phyloP scores from a whole-genome alignment of 495 filamentous ascomycete species.

The Xeromyces bisporus region DNA sequence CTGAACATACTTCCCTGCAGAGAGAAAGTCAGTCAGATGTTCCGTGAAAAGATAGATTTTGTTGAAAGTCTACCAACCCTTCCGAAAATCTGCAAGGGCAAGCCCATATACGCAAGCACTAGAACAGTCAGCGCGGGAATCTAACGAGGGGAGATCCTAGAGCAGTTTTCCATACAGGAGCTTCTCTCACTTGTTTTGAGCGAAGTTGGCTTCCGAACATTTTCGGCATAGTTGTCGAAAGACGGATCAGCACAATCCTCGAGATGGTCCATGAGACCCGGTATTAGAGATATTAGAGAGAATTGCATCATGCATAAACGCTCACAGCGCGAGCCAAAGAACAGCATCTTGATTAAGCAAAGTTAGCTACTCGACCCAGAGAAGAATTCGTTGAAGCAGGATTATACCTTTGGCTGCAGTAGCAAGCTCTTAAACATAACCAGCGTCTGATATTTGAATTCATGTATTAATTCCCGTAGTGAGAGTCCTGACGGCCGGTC shows the following conservation, averaged over 20 bases:
- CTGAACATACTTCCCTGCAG: constrained; percentile 78
- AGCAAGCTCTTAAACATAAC: constrained; percentile 87
- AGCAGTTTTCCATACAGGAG: constrained; percentile 45
- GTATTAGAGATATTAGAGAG: constrained; percentile 83
- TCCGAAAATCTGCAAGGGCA: constrained; percentile 89
- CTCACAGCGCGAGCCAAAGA: constrained; percentile 91
- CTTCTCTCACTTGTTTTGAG: constrained; percentile 80
- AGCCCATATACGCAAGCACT: constrained; percentile 84
- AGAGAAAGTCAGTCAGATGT: constrained; percentile 8
- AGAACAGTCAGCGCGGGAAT: constrained; percentile 11
- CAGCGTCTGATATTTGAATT: constrained; percentile 85
- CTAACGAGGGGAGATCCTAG: too few species aligned
- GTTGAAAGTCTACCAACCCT: too few species aligned
- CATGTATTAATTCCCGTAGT: constrained; percentile 76
- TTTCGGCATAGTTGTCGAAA: constrained; percentile 65
- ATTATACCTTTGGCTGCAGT: constrained; percentile 76
- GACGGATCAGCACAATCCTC: constrained; percentile 88
- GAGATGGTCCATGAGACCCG: constrained; percentile 68
- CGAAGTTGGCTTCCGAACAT: constrained; percentile 60
- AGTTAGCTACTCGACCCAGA: constrained; percentile 2
- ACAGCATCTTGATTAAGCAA: constrained; percentile 62
- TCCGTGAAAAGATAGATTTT: too few species aligned
- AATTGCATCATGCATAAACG: constrained; percentile 96
- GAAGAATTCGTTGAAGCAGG: not conserved
- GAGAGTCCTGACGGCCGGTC: constrained; percentile 44